Conservation (phyloP, 352 stramenopile species). For the Thalassiosira ordinaria region DNA sequence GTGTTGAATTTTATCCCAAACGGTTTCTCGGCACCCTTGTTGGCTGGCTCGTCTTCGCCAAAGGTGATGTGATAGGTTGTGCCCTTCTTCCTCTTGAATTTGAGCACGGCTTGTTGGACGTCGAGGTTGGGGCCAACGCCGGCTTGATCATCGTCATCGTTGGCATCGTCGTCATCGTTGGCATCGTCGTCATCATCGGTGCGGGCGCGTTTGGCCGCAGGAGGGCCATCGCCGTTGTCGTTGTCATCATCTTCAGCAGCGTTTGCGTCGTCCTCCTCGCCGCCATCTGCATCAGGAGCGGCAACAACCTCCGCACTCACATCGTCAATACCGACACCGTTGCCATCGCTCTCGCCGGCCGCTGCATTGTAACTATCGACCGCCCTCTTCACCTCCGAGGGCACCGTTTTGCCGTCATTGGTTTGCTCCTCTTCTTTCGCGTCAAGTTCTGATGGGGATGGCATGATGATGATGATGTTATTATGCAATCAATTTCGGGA, state of each 20-base stretch:
- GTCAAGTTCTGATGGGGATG: background rate
- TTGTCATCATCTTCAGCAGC: background rate
- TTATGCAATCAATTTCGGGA: background rate
- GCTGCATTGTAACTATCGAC: no score
- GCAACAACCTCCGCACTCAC: background rate
- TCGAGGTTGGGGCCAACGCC: background rate
- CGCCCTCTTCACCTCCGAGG: background rate
- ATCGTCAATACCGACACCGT: background rate
- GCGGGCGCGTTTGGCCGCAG: constrained; percentile 1
- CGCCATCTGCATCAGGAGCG: background rate
- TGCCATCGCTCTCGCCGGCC: no score
- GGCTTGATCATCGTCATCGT: no score
- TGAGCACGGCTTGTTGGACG: background rate
- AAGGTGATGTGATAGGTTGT: constrained; percentile 16
- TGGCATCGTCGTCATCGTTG: no score
- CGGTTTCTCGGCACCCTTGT: background rate
- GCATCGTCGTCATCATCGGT: background rate
- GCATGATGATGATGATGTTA: no score
- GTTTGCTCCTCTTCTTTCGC: background rate
- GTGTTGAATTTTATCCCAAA: constrained; percentile 15
- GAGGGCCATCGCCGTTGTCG: background rate
- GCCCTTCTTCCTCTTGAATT: constrained; percentile 15
- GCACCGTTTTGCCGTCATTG: background rate
- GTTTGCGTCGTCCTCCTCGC: background rate
- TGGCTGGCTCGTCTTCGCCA: background rate